A percentile compares a stretch with the other conserved stretches of the same genome.
Evolutionary conservation across 1,284 basidiomycete genomes (phyloP).

Genomic region (Marasmius fiardii): DNA sequence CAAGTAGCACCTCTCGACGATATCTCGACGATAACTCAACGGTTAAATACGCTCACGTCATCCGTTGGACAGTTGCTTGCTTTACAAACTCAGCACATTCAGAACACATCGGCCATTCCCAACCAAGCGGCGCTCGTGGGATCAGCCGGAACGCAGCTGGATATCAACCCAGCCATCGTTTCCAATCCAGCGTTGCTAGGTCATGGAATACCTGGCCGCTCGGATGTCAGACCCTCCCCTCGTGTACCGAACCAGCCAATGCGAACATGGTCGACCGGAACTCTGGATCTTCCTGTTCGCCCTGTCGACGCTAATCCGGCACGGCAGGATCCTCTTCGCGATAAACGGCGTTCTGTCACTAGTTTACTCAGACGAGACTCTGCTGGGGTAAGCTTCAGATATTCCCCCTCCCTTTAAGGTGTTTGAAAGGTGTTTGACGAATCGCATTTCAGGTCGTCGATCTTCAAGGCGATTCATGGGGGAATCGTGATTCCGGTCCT

Average conservation of each 20-base stretch:
- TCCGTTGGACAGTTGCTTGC: constrained; percentile 85
- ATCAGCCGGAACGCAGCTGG: constrained; percentile 43
- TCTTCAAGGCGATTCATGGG: constrained; percentile 47
- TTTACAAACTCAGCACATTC: constrained; percentile 69
- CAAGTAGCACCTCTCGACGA: constrained; percentile 65
- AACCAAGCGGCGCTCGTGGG: constrained; percentile 39
- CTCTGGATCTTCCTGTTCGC: constrained; percentile 66
- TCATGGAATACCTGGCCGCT: constrained; percentile 57
- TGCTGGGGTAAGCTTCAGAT: constrained; percentile 51
- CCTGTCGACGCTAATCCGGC: constrained; percentile 36
- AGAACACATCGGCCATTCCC: constrained; percentile 36
- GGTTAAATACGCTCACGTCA: constrained; percentile 77
- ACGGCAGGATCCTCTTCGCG: constrained; percentile 42
- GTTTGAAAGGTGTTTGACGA: constrained; percentile 9
- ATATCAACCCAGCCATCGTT: constrained; percentile 37
- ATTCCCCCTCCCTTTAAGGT: constrained; percentile 7
- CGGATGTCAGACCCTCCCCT: constrained; percentile 53
- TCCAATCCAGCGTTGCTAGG: constrained; percentile 42
- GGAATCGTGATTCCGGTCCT: constrained; percentile 73
- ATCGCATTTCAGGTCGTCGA: constrained; percentile 37
- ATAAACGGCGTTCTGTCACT: constrained; percentile 76
- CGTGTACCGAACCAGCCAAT: constrained; percentile 67
- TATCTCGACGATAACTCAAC: constrained; percentile 74
- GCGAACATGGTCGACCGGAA: constrained; percentile 80
- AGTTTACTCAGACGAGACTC: constrained; percentile 72